A percentile compares a stretch with the other conserved stretches of the same genome.
Conservation (phyloP, 257 asterid species). For the Ilex asprella region DNA sequence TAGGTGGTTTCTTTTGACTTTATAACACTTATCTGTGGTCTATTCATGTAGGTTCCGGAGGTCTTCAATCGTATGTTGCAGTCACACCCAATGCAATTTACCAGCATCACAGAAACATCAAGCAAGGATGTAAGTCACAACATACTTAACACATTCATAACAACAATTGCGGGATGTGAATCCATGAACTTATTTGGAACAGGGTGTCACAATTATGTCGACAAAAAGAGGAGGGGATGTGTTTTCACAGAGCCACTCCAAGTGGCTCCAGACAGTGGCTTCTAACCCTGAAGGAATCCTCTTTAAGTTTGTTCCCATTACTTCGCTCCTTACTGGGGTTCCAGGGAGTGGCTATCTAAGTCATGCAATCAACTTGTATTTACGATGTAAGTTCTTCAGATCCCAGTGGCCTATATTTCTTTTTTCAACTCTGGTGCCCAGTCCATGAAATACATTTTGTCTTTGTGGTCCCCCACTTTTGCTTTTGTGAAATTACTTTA, state of each 20-base stretch:
- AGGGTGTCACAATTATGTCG: slow-evolving; percentile 98
- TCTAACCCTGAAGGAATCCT: slow-evolving; percentile 87
- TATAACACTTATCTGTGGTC: slow-evolving; percentile 15
- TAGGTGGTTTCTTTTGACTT: slow-evolving; percentile 2
- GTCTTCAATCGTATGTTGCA: slow-evolving; percentile 91
- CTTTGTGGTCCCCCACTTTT: too few species aligned
- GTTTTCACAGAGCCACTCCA: slow-evolving; percentile 92
- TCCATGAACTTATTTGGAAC: slow-evolving; percentile 20
- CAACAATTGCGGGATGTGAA: slow-evolving; percentile 12
- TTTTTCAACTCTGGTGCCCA: too few species aligned
- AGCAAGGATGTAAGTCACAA: slow-evolving; percentile 80
- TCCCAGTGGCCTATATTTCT: background rate
- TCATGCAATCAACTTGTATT: slow-evolving; percentile 92
- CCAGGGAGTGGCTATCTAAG: slow-evolving; percentile 99
- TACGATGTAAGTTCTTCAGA: slow-evolving; percentile 59
- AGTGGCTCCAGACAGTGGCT: slow-evolving; percentile 96
- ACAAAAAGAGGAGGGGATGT: slow-evolving; percentile 99
- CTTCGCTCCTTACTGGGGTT: slow-evolving; percentile 89
- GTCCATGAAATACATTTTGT: too few species aligned
- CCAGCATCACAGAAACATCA: slow-evolving; percentile 90
- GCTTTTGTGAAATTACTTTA: too few species aligned
- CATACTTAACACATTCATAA: slow-evolving; percentile 10
- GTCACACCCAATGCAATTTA: slow-evolving; percentile 86
- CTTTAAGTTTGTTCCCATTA: slow-evolving; percentile 86
- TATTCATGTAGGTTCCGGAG: slow-evolving; percentile 66